Evolutionary conservation across 805 yeast species (phyloP).

Genomic region (Ogataea pilisensis): DNA sequence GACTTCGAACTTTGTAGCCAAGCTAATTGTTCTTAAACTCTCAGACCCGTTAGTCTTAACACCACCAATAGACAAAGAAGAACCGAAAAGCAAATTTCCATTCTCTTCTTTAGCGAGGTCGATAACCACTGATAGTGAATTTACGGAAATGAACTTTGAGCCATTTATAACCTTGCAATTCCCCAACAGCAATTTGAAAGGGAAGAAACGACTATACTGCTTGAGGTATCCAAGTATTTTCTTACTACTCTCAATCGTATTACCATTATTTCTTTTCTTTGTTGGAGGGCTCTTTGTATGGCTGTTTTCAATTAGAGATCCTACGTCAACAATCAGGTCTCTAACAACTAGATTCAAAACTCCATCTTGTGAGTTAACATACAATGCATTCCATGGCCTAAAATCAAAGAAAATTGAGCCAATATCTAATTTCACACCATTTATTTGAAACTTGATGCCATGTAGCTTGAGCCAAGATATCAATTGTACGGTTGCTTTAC

Average conservation of each 20-base stretch:
- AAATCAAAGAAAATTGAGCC: constrained; percentile 15
- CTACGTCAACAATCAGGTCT: neutral
- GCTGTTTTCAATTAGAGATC: neutral
- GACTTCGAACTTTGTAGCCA: constrained; percentile 1
- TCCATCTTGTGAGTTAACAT: neutral
- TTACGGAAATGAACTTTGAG: neutral
- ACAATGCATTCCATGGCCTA: constrained; percentile 14
- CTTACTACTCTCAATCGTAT: neutral
- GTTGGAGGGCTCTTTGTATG: neutral
- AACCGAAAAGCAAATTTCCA: neutral
- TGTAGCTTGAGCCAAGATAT: constrained; percentile 23
- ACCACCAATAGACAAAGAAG: neutral
- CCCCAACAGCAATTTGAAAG: neutral
- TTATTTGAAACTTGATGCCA: constrained; percentile 10
- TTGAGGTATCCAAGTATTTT: neutral
- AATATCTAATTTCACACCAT: constrained; percentile 6
- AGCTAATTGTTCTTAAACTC: neutral
- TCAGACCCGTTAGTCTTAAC: neutral
- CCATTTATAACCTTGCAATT: neutral
- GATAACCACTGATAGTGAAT: neutral
- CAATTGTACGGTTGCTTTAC: constrained; percentile 19
- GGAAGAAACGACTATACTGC: neutral
- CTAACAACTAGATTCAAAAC: neutral
- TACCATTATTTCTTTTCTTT: neutral
- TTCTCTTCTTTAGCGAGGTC: neutral